Conservation (phyloP, 139 green algal species). For the Spirogloea muscicola region DNA sequence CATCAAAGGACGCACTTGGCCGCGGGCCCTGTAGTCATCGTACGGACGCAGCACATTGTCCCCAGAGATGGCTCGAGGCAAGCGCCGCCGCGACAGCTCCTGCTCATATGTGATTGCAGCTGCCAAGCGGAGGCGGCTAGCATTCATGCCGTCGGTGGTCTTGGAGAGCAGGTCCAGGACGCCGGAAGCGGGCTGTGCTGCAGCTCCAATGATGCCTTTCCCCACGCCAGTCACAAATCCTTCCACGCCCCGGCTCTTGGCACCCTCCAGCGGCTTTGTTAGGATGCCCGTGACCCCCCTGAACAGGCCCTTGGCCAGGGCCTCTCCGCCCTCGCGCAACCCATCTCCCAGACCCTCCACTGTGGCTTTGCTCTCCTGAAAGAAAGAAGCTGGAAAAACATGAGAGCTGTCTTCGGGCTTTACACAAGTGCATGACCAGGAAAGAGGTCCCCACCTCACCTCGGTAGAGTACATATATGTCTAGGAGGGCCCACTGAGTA, state of each 20-base stretch:
- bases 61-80: slow-evolving; percentile 67
- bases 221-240: slow-evolving; percentile 66
- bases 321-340: slow-evolving; percentile 67
- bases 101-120: slow-evolving; percentile 45
- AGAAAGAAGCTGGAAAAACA: no score
- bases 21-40: slow-evolving; percentile 52
- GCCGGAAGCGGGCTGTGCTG: slow-evolving; percentile 67
- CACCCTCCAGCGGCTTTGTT: slow-evolving; percentile 76
- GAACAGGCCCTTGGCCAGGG: slow-evolving; percentile 66
- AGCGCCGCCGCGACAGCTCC: slow-evolving; percentile 53
- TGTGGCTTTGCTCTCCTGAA: slow-evolving; percentile 36
- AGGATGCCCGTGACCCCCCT: slow-evolving; percentile 74
- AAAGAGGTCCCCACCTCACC: background rate
- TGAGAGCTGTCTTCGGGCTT: no score
- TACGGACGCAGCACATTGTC: slow-evolving; percentile 71
- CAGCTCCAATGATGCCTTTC: slow-evolving; percentile 72
- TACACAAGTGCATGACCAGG: slow-evolving; percentile 4
- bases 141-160: slow-evolving; percentile 70
- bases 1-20: slow-evolving; percentile 63
- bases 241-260: slow-evolving; percentile 60
- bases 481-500: background rate
- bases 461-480: background rate
- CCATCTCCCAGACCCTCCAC: slow-evolving; percentile 59
- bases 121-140: slow-evolving; percentile 1
- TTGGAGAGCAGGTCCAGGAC: slow-evolving; percentile 67